Evolutionary conservation across 75 land plant species (phyloP).

Genomic region (Azolla pinnata): DNA sequence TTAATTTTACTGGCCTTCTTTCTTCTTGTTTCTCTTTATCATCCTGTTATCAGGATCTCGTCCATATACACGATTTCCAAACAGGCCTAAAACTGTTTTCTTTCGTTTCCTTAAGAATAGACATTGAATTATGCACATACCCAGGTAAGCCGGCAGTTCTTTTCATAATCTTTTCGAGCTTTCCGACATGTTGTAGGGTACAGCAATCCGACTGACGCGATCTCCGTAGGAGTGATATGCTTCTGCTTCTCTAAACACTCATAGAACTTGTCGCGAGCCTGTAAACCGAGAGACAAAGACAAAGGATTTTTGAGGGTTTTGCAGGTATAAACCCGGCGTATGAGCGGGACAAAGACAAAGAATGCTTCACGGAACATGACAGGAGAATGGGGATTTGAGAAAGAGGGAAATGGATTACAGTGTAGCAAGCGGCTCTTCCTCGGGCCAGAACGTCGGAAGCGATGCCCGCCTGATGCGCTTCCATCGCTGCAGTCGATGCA

Average conservation of each 20-base stretch:
- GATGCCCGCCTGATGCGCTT: too few species aligned
- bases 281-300: background rate
- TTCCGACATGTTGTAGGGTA: slow-evolving; percentile 66
- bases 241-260: slow-evolving; percentile 65
- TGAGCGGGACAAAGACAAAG: too few species aligned
- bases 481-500: too few species aligned
- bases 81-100: background rate
- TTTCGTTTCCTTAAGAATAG: background rate
- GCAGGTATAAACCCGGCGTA: too few species aligned
- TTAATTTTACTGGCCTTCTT: too few species aligned
- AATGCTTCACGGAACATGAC: too few species aligned
- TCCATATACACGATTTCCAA: background rate
- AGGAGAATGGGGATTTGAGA: background rate
- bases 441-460: slow-evolving; percentile 52
- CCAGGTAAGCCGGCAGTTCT: slow-evolving; percentile 71
- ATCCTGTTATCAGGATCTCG: background rate
- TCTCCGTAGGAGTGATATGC: slow-evolving; percentile 62
- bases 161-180: slow-evolving; percentile 43
- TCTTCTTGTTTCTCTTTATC: too few species aligned
- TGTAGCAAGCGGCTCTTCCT: slow-evolving; percentile 64
- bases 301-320: too few species aligned
- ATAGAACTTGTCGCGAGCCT: slow-evolving; percentile 81
- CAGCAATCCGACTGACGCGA: slow-evolving; percentile 73
- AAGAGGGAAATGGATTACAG: slow-evolving; percentile 22
- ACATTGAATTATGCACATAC: slow-evolving; percentile 21